These are phyloP conservation scores for Articulospora tetracladia DNA, from an alignment of 495 filamentous ascomycete genomes.

Conservation along the genomic window DNA sequence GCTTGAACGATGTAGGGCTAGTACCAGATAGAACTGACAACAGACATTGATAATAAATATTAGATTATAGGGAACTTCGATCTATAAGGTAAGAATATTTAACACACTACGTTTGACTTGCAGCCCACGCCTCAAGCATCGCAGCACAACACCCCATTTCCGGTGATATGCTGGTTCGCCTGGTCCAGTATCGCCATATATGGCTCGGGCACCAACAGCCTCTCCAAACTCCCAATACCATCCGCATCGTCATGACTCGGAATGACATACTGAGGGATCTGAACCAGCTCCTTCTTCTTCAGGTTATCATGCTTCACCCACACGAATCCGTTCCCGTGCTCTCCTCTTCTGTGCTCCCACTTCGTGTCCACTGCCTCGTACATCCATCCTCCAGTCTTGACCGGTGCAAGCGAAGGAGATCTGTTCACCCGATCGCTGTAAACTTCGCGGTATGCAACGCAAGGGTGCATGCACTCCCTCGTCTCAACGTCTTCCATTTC, in stretches of 20 bases:
- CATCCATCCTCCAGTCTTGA: neutral
- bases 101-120: too few relatives aligned
- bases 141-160: neutral
- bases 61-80: too few relatives aligned
- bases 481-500: neutral
- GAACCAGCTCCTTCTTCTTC: constrained; percentile 1
- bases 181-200: neutral
- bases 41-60: too few relatives aligned
- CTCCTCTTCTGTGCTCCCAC: neutral
- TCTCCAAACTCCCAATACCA: constrained; percentile 7
- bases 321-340: neutral
- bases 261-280: constrained; percentile 1
- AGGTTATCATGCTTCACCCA: constrained; percentile 5
- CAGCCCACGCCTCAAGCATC: neutral
- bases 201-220: neutral
- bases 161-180: neutral
- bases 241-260: constrained; percentile 1
- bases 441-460: neutral
- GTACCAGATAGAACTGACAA: too few relatives aligned
- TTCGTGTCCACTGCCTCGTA: neutral
- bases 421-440: neutral
- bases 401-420: neutral
- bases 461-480: constrained; percentile 7
- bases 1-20: too few relatives aligned
- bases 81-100: too few relatives aligned